Base-by-base conservation (phyloP, 257 asterid species). In the Solanum ahanhuiri region DNA sequence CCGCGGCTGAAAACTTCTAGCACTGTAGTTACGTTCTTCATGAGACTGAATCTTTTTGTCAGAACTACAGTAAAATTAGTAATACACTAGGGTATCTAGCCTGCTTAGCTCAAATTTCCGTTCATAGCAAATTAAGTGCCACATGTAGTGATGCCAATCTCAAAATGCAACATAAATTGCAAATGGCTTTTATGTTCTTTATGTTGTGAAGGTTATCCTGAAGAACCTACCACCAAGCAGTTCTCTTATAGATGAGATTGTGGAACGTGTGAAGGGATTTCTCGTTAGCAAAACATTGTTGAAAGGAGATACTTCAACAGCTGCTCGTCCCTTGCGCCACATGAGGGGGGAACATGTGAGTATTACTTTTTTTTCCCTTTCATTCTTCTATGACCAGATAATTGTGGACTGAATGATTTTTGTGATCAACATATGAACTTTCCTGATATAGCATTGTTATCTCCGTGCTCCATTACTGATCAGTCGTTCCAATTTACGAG, bases 191-290 rank as follows among this genome's bases (percentile, higher is more conserved):
- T 45, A 79, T 48, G 28, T 28, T 45, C 14, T 45, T 79, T 45
- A 79, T 79, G 30, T 48, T 72, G 43, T 88, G 45, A 90, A 95
- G 99, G 98, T 94, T 84, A 88, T 95, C 88, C 93, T 95, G 70
- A 96, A 96, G 93, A 96, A 94, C 91, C 96, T 96, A 73, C 99
- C 99, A 85, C 99, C 99, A 45, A 96, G 93, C 89, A 95, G 96
- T 90, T 90, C 98, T 83, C 97, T 96, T 86, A 95, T 94, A 66
- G 90, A 96, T 43, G 99, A 96, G 90, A 96, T 96, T 43, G 90
- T 93, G 94, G 98, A 94, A 63, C 92, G 93, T 51, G 98, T 96
- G 31, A 95, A 94, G 83, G 93, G 90, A 83, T 95, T 93, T 92
- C 99, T 96, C 43, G 95, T 93, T 71, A 93, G 97, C 94, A 94